Conservation (phyloP, 345 rosid genomes). For the Salix caprea region DNA sequence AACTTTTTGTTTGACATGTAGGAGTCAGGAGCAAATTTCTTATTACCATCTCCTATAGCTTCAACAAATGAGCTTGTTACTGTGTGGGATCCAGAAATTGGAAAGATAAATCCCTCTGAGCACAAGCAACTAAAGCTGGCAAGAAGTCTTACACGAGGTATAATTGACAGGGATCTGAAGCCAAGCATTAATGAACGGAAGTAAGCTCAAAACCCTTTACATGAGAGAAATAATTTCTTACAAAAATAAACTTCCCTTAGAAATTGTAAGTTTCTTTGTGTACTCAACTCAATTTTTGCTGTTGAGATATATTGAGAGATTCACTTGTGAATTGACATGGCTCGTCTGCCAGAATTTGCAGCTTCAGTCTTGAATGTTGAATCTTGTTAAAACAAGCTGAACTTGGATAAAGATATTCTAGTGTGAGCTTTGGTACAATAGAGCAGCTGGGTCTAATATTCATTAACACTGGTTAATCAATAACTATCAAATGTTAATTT, state of each 20-base stretch:
- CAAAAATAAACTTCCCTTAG: background rate
- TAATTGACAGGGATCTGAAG: slow-evolving; percentile 95
- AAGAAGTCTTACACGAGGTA: slow-evolving; percentile 92
- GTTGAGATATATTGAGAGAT: background rate
- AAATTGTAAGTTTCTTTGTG: background rate
- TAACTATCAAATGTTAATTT: background rate
- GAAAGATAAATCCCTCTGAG: slow-evolving; percentile 92
- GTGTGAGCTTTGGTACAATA: background rate
- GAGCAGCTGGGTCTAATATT: background rate
- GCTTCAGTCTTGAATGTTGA: background rate
- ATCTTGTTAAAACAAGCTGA: background rate
- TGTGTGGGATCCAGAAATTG: slow-evolving; percentile 94
- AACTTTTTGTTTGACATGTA: slow-evolving; percentile 26
- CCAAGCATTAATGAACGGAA: slow-evolving; percentile 76
- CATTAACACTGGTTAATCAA: background rate
- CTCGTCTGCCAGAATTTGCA: background rate
- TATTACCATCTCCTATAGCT: slow-evolving; percentile 75
- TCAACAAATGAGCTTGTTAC: slow-evolving; percentile 89
- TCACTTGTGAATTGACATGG: background rate
- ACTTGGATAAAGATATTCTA: background rate
- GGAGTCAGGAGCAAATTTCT: slow-evolving; percentile 90
- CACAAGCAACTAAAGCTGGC: slow-evolving; percentile 97
- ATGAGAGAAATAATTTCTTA: background rate
- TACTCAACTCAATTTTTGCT: background rate
- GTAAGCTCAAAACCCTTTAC: slow-evolving; percentile 43